Base-by-base conservation (phyloP, 441 rosid species). In the Manihot esculenta region DNA sequence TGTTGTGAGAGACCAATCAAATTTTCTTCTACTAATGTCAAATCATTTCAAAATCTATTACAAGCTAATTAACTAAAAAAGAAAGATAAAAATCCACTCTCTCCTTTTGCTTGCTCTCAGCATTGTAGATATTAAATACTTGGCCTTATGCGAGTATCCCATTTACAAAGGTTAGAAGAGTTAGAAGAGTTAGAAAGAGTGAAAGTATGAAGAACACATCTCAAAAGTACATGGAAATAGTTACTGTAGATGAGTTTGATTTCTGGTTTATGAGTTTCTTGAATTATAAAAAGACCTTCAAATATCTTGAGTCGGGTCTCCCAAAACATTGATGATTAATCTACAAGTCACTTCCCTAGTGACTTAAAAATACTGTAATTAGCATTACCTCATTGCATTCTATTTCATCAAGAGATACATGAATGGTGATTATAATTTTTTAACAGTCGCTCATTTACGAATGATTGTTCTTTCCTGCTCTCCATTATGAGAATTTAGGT, bases 191-290 rank as follows among this genome's bases (percentile, higher is more conserved):
- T 3, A 83, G 80, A 74, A 82, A 85, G 54, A 84, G 89, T 68
- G 78, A 78, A 80, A 86, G 85, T 56, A 69, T 72, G 65, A 79
- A 87, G 86, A 86, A 82, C 53, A 93, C 93, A 45, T 85, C 91
- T 5, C 83, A 87, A 33, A 89, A 93, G 76, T 89, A 84, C 75
- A 73, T 87, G 53, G 85, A 90, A 78, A 79, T 88, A 26, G 86
- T 84, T 0, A 88, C 94, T 0, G 83, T 84, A 4, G 98, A 93
- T 71, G 51, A 71, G 49, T 89, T 86, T 15, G 92, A 91, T 64
- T 94, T 94, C 85, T 89, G 98, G 98, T 88, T 94, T 69, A 86
- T 91, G 98, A 97, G 94, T 2, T 91, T 94, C 84, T 56, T 85
- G 49, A 88, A 83, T 77, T 81, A 85, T 73, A 81, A 81, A 56